Evolutionary conservation across 768 basidiomycete species (phyloP).

Genomic region (Nidula microcarpa): DNA sequence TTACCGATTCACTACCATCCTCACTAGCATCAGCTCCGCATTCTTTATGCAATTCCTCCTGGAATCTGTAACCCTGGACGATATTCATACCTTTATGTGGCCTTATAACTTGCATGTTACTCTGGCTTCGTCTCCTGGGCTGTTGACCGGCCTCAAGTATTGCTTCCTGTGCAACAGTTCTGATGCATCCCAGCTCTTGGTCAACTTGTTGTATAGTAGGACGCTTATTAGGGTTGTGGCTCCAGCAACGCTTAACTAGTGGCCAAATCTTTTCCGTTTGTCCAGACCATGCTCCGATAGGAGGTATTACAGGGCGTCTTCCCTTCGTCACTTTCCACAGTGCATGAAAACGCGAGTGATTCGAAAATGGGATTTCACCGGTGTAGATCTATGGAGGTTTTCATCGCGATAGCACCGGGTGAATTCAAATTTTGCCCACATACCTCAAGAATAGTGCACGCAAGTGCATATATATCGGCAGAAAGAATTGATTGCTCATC

Average conservation of each 20-base stretch:
- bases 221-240: too few relatives aligned
- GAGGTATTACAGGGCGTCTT: conserved; percentile 7
- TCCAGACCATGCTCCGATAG: conserved; percentile 7
- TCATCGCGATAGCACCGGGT: background rate
- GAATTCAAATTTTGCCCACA: background rate
- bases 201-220: too few relatives aligned
- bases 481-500: background rate
- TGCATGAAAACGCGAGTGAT: background rate
- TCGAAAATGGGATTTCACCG: conserved; percentile 5
- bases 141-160: too few relatives aligned
- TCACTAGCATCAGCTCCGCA: too few relatives aligned
- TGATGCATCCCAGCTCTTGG: too few relatives aligned
- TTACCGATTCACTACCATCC: too few relatives aligned
- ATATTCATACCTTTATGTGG: too few relatives aligned
- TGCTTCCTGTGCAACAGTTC: too few relatives aligned
- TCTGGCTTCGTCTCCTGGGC: too few relatives aligned
- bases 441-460: conserved; percentile 15
- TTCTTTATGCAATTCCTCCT: too few relatives aligned
- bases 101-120: too few relatives aligned
- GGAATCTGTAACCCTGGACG: too few relatives aligned
- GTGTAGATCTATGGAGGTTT: conserved; percentile 8
- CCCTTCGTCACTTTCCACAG: conserved; percentile 6
- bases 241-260: conserved; percentile 11
- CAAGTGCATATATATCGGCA: conserved; percentile 15
- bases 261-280: conserved; percentile 11